phyloP scores from a whole-genome alignment of 108 stramenopile genomes.

The Fragilaria crotonensis region DNA sequence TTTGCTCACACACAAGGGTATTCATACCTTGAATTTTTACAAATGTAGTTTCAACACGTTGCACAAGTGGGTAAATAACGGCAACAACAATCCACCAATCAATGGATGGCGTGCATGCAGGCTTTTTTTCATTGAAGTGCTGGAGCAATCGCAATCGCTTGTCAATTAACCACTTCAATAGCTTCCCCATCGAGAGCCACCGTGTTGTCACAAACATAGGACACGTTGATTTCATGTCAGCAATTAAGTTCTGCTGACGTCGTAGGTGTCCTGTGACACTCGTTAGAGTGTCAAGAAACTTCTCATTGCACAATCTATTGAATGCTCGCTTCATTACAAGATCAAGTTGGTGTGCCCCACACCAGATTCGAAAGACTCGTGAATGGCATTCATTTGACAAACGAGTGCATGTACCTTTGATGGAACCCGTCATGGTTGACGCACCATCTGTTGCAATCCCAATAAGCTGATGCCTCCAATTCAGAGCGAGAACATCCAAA shows the following conservation, averaged over 20 bases:
- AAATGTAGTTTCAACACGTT: background rate
- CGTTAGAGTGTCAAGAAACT: background rate
- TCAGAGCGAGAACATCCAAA: background rate
- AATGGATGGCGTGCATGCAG: background rate
- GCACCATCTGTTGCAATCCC: constrained; percentile 7
- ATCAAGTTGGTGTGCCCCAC: constrained; percentile 7
- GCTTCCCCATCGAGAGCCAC: background rate
- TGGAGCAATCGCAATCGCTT: background rate
- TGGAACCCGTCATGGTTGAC: background rate
- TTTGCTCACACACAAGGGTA: background rate
- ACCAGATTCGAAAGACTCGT: constrained; percentile 2
- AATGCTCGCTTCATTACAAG: constrained; percentile 3
- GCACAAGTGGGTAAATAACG: background rate
- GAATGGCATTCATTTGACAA: background rate
- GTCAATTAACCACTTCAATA: background rate
- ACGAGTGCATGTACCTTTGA: background rate
- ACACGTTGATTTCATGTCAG: background rate
- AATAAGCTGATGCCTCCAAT: constrained; percentile 3
- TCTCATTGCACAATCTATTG: background rate
- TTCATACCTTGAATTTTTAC: background rate
- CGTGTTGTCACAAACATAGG: background rate
- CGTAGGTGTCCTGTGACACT: background rate
- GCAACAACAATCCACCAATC: background rate
- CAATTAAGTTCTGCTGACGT: background rate
- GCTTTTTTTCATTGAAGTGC: background rate